A percentile compares a stretch with the other conserved stretches of the same genome.
Evolutionary conservation across 306 rosid species (phyloP).

Genomic region (Ochetophila trinervis): DNA sequence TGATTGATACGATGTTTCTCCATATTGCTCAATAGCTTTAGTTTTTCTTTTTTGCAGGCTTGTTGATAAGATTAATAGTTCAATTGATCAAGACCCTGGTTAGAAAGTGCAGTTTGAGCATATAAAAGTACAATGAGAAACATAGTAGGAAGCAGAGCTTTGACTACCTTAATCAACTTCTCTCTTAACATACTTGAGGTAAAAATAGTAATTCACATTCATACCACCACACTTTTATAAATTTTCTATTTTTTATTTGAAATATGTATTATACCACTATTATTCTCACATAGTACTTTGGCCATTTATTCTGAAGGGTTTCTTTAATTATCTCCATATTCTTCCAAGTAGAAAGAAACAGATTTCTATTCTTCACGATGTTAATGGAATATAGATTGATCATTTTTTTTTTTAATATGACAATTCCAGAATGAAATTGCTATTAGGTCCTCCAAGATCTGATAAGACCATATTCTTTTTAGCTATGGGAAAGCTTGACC

Average conservation of each 20-base stretch:
- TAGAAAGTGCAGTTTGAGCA: slow-evolving; percentile 69
- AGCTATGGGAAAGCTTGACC: slow-evolving; percentile 49
- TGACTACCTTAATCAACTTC: slow-evolving; percentile 59
- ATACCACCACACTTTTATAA: too few relatives aligned
- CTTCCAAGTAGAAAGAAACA: slow-evolving; percentile 33
- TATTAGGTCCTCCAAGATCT: too few relatives aligned
- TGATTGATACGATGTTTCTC: slow-evolving; percentile 2
- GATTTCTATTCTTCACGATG: slow-evolving; percentile 29
- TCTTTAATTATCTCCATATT: slow-evolving; percentile 26
- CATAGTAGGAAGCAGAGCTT: slow-evolving; percentile 59
- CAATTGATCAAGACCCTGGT: slow-evolving; percentile 95
- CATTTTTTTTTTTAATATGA: background rate
- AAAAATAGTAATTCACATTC: too few relatives aligned
- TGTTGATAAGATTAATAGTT: slow-evolving; percentile 79
- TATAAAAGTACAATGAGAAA: slow-evolving; percentile 50
- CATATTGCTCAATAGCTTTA: slow-evolving; percentile 16
- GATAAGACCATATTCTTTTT: slow-evolving; percentile 47
- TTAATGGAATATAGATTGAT: slow-evolving; percentile 39
- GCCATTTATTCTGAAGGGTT: slow-evolving; percentile 22
- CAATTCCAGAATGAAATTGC: too few relatives aligned
- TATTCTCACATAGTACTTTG: background rate
- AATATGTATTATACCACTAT: too few relatives aligned
- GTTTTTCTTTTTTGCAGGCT: slow-evolving; percentile 69
- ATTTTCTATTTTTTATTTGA: too few relatives aligned
- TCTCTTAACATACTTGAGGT: slow-evolving; percentile 53